Evolutionary conservation across 73 alveolate genomes (phyloP).

Genomic region (Paramecium biaurelia): DNA sequence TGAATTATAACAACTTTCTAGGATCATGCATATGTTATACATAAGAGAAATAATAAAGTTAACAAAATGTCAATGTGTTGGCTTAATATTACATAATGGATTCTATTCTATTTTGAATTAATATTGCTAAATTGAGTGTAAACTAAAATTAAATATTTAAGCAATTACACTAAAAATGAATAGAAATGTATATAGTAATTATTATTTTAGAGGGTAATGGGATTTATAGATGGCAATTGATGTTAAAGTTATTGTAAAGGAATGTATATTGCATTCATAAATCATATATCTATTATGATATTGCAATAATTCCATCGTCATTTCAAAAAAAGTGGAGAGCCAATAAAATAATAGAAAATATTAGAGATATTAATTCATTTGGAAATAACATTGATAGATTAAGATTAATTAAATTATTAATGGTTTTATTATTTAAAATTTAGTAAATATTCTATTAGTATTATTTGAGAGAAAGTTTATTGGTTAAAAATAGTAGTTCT

Average conservation of each 20-base stretch:
- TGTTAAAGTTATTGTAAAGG: not conserved
- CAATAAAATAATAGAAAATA: not conserved
- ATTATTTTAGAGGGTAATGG: not conserved
- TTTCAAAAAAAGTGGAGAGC: not conserved
- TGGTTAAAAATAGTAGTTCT: not conserved
- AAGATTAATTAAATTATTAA: not conserved
- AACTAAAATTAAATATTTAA: not conserved
- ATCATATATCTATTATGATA: not conserved
- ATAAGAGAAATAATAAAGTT: not conserved
- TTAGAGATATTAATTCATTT: not conserved
- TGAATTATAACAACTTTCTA: not conserved
- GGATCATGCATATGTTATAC: not conserved
- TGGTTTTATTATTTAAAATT: not conserved
- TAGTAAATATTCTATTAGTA: not conserved
- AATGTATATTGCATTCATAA: not conserved
- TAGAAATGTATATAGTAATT: not conserved
- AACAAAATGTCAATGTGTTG: not conserved
- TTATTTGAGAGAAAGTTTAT: not conserved
- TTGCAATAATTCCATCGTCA: not conserved
- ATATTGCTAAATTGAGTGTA: not conserved
- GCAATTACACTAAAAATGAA: not conserved
- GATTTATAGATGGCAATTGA: not conserved
- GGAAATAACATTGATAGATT: not conserved
- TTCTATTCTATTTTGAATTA: not conserved
- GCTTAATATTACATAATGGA: not conserved